Percentiles rank a stretch among this genome's conserved stretches.
Conservation (phyloP, 2,329 filamentous ascomycete species). For the Ophiostoma tasmaniense region DNA sequence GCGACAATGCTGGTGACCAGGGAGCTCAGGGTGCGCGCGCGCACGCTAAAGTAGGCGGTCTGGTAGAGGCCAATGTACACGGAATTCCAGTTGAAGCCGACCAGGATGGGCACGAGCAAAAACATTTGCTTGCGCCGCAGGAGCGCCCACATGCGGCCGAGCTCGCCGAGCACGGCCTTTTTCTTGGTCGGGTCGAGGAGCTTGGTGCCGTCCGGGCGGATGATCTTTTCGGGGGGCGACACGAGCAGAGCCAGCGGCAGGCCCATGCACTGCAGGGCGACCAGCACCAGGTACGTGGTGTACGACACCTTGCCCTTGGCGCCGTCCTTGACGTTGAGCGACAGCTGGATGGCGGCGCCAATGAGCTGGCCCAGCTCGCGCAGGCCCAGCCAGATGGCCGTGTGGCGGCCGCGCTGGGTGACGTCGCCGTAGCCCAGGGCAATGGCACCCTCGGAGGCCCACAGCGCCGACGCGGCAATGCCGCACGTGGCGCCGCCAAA, state of each 20-base stretch:
- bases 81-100: constrained; percentile 5
- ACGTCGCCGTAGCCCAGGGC: constrained; percentile 5
- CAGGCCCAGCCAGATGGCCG: constrained; percentile 8
- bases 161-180: constrained; percentile 4
- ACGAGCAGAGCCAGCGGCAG: constrained; percentile 3
- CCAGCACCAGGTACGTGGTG: neutral
- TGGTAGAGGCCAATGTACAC: constrained; percentile 7
- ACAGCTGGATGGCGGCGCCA: constrained; percentile 6
- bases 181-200: constrained; percentile 7
- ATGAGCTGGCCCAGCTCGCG: constrained; percentile 8
- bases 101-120: neutral
- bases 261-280: constrained; percentile 5
- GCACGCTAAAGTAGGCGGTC: constrained; percentile 5
- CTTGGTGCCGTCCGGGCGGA: neutral
- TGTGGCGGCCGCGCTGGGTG: neutral
- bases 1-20: constrained; percentile 4
- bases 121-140: constrained; percentile 5
- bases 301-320: constrained; percentile 3
- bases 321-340: constrained; percentile 2
- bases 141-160: constrained; percentile 3
- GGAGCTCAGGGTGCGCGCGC: constrained; percentile 2
- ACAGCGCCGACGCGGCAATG: neutral
- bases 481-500: constrained; percentile 7
- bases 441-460: constrained; percentile 5
- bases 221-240: constrained; percentile 2